Evolutionary conservation across 352 stramenopile species (phyloP).

Genomic region (Phytopythium vexans): DNA sequence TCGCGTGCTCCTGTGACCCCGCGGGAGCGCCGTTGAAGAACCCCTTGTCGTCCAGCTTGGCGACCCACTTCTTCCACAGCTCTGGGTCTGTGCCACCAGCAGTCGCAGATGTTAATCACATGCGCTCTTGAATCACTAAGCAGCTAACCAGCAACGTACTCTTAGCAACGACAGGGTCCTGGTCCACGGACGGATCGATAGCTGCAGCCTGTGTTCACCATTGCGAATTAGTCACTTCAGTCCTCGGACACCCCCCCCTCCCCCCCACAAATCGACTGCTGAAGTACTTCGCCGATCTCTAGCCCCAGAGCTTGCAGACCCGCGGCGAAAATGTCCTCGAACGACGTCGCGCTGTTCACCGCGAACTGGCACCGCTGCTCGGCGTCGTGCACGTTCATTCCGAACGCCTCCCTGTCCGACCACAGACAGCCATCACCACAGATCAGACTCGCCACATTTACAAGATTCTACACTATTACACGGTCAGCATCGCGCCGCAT

Average conservation of each 20-base stretch:
- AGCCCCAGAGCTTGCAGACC: slow-evolving; percentile 62
- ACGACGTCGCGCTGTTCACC: slow-evolving; percentile 36
- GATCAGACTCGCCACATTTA: no score
- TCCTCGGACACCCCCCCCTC: no score
- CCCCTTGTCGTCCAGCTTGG: slow-evolving; percentile 82
- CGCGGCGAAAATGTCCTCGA: slow-evolving; percentile 70
- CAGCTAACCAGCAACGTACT: slow-evolving; percentile 24
- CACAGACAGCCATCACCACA: background rate
- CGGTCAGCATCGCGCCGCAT: no score
- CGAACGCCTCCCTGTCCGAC: slow-evolving; percentile 61
- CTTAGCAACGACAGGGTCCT: slow-evolving; percentile 74
- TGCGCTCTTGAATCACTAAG: background rate
- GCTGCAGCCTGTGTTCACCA: slow-evolving; percentile 6
- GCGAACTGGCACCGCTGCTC: slow-evolving; percentile 49
- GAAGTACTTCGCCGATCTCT: slow-evolving; percentile 23
- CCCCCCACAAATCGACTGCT: no score
- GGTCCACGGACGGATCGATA: slow-evolving; percentile 29
- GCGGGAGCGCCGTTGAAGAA: slow-evolving; percentile 68
- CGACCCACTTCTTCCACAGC: slow-evolving; percentile 86
- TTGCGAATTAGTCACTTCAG: slow-evolving; percentile 2
- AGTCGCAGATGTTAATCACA: background rate
- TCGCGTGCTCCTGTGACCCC: slow-evolving; percentile 61
- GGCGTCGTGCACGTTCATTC: slow-evolving; percentile 51
- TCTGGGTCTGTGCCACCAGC: slow-evolving; percentile 48
- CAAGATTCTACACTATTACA: no score